phyloP scores from a whole-genome alignment of 768 basidiomycete species.

The Suillus spraguei region DNA sequence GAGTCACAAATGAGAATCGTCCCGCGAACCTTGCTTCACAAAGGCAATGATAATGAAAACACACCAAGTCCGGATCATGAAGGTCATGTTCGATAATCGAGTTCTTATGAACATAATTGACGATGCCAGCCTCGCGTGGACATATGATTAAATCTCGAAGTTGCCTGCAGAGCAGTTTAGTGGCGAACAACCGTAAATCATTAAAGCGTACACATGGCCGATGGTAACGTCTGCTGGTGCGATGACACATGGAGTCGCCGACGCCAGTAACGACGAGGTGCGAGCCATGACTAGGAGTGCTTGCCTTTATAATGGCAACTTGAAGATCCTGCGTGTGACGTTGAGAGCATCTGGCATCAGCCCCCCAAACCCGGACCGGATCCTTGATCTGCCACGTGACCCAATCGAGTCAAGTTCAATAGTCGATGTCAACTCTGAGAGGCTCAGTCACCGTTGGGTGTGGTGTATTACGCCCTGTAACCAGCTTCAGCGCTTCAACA shows the following conservation, averaged over 20 bases:
- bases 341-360: slow-evolving; percentile 2
- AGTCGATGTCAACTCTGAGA: background rate
- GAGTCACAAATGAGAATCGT: slow-evolving; percentile 20
- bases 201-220: slow-evolving; percentile 58
- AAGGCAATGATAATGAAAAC: slow-evolving; percentile 24
- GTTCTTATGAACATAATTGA: slow-evolving; percentile 59
- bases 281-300: slow-evolving; percentile 44
- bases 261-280: slow-evolving; percentile 46
- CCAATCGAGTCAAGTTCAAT: background rate
- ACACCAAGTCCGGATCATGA: slow-evolving; percentile 45
- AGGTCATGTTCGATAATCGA: slow-evolving; percentile 67
- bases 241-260: slow-evolving; percentile 43
- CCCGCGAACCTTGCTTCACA: slow-evolving; percentile 18
- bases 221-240: slow-evolving; percentile 51
- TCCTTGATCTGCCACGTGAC: background rate
- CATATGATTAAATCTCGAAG: slow-evolving; percentile 79
- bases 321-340: slow-evolving; percentile 7
- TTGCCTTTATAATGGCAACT: background rate
- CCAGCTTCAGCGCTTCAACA: background rate
- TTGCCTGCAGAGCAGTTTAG: slow-evolving; percentile 50
- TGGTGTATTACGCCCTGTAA: background rate
- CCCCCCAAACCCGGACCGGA: background rate
- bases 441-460: background rate
- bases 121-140: slow-evolving; percentile 62
- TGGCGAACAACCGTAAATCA: background rate